Base-by-base conservation (phyloP, 306 rosid species). In the Vicia villosa region DNA sequence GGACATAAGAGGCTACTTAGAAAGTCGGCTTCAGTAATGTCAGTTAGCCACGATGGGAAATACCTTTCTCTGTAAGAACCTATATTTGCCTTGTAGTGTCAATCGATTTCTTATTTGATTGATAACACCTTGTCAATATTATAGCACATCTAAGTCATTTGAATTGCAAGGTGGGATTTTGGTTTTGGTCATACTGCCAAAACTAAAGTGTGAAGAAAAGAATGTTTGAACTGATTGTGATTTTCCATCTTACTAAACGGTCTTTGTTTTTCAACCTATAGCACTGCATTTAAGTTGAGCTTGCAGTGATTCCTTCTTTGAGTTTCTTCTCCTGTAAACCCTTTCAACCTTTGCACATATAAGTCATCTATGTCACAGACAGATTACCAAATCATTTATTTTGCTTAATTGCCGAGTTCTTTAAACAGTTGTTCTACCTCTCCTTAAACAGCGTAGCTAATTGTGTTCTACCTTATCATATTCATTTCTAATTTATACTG, bases 41-140 rank as follows among this genome's bases (percentile, higher is more conserved):
- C 98, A 42, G 79, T 87, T 66, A 94, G 98, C 87, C 88, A 74
- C 72, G 98, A 93, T 68, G 98, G 98, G 72, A 93, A 93, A 84
- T 93, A 93, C 83, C 88, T 93, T 71, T 93, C 98, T 64, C 72
- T 90, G 98, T 93, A 84, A 90, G 98, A 69, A 75, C 74, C 65
- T 57, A n/a, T 54, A 21, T 28, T 74, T 74, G 45, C 71, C 54
- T 52, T 52, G 15, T 52, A 49, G 12, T 21, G 30, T 2, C 59
- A 52, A 21, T 21, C 9, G 5, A 5, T 52, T 10, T 52, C 7
- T 52, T 52, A 52, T 15, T 49, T 17, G 24, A 49, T 17, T 7
- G 12, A 49, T 49, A 17, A 16, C 22, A 49, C 13, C 1, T 49
- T 49, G 55, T 49, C 55, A 16, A 3, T 17, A 17, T 49, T 49